Base-by-base conservation (phyloP, 179 eudicot species). In the Gypsophila paniculata region DNA sequence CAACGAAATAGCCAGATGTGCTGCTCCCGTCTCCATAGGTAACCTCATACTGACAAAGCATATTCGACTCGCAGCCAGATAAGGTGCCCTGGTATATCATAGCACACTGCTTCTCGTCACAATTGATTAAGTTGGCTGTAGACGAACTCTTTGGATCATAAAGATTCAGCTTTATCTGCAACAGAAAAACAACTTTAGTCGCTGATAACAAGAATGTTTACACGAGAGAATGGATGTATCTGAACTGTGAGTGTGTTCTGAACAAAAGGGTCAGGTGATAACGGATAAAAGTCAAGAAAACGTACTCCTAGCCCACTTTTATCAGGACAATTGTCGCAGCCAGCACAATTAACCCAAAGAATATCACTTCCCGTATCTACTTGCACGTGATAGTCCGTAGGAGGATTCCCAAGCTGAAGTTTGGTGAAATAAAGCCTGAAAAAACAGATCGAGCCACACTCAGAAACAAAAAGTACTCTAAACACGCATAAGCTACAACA, bases 341-440 rank as follows among this genome's bases (percentile, higher is more conserved):
- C 90, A 65, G 71, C 85, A 74, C 99, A 92, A 61, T 90, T 94
- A 71, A 94, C 89, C 99, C 99, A 94, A 72, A 90, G 76, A 61
- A 94, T 66, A 71, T 94, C 96, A 76, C 97, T 94, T 85, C 99
- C 99, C 17, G 99, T 94, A 79, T 94, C 99, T 18, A 94, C 86
- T 77, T 94, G 99, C 53, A 94, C 88, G 65, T 91, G 82, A 72
- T 83, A 91, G 59, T 86, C 87, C 71, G 73, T 81, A 39, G 96
- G 75, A 75, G 99, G 99, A 76, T 78, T 82, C 76, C 99, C 99
- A 54, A 94, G 70, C 63, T 78, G 79, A 76, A 94, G 76, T 81
- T 76, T 85, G 54, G 99, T 83, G 72, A 61, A 94, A 82, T 90
- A 94, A 32, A 94, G 87, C 88, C 99, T 94, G 85, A 18, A 53